Evolutionary conservation across 768 basidiomycete genomes (phyloP), one percentile per base, ranked within the genome.

Genomic region (Mycena metata): DNA sequence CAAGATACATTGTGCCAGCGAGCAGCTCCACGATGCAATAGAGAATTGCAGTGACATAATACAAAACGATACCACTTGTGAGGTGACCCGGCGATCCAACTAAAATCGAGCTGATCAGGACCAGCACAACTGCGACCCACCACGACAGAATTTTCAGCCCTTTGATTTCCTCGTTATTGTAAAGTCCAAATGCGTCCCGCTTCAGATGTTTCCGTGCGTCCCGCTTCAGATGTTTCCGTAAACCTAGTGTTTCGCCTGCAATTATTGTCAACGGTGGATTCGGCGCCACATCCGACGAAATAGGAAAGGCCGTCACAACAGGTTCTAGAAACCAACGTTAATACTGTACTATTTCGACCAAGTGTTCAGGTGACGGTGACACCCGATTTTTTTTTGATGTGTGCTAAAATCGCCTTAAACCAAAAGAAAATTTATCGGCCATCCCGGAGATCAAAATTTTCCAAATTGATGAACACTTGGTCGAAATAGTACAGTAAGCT

Each of bases 1-100:
- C 60, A 21, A 75, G 60, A 21, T 67, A 54, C 30, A 74, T 64
- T 3, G 69, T 64, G n/a, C 72, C 56, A 17, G 59, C 69, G 13
- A 61, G 64, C 9, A 74, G 54, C 42, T 68, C 65, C 2, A 60
- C 12, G 13, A 41, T 16, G 12, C 21, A 23, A 56, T 42, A 56
- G 15, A 56, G 23, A 12, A 56, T 24, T 0, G 55, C 5, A 10
- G 26, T 54, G 13, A 50, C 35, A 49, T 43, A 68, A 35, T 35
- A 70, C 54, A 58, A 30, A 43, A 35, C 66, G 12, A 43, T 0
- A 11, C 42, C 30, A 11, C 5, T 10, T 24, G 1, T 66, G 69
- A 16, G 63, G 72, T 8, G 45, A 19, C 15, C 60, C 23, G n/a
- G n/a, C n/a, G 19, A 71, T 59, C 15, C 15, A 5, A 35, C 1